Base-by-base conservation (phyloP, 441 rosid genomes). In the Jatropha multifida region DNA sequence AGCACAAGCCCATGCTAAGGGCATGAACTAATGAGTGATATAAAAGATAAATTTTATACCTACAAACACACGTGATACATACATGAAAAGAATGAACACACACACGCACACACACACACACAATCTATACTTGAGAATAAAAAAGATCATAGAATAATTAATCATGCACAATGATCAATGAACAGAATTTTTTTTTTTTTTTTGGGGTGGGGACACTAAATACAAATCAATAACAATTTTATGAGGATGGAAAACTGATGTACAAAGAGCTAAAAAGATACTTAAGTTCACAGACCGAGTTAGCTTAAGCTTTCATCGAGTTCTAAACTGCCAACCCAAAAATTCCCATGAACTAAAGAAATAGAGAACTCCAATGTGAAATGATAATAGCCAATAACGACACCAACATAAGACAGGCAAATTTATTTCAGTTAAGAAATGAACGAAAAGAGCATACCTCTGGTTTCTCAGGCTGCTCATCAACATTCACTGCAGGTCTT, bases 371-470 rank as follows among this genome's bases (percentile, higher is more conserved):
- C 18, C 38, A 54, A 74, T 15, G 61, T 14, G 37, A 60, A 73
- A n/a, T n/a, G 40, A 18, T 26, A 73, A 49, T 1, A 40, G 18
- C 15, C 54, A 13, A 51, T 61, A 51, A 42, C 38, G 37, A 23
- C 23, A 51, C 26, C 59, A 55, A 3, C 20, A 55, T 0, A 17
- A 55, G 26, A n/a, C 55, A 15, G 13, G 18, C 51, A 46, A 51
- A 58, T 41, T 23, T 58, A 8, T 60, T 64, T 10, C 13, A 44
- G 20, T 26, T 2, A 42, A 6, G 20, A n/a, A 64, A 63, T 23
- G 11, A 40, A 15, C 23, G 23, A 7, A 58, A 52, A 40, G 18
- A 23, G 17, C 54, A 61, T 83, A 88, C 99, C 90, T 93, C 94
- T 51, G 81, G 81, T 69, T 91, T 85, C 18, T 88, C 86, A 4